Conservation (phyloP, 2,329 filamentous ascomycete species). For the Stachybotrys chlorohalonatus region DNA sequence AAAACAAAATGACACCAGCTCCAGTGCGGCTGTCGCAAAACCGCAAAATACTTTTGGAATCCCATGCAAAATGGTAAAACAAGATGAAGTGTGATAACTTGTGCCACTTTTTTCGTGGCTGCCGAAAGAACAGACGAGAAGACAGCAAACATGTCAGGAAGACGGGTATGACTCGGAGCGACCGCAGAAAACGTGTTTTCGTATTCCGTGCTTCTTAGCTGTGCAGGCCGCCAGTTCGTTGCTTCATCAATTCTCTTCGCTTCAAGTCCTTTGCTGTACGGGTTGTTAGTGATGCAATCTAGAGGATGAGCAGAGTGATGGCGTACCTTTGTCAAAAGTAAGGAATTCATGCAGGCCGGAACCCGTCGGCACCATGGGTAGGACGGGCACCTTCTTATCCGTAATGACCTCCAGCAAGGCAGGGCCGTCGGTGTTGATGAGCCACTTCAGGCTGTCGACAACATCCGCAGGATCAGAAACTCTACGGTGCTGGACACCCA, state of each 20-base stretch:
- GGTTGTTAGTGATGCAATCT: not conserved
- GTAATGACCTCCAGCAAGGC: constrained; percentile 87
- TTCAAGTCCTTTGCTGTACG: constrained; percentile 55
- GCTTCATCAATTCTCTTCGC: constrained; percentile 56
- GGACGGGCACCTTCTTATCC: constrained; percentile 86
- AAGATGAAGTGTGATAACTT: not conserved
- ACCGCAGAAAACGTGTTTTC: not conserved
- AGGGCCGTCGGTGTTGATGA: constrained; percentile 84
- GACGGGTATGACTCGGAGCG: not conserved
- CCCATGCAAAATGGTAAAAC: not conserved
- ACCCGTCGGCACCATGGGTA: constrained; percentile 93
- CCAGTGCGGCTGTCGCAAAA: too few species aligned
- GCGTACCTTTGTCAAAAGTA: constrained; percentile 22
- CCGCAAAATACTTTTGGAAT: too few species aligned
- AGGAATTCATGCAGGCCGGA: constrained; percentile 87
- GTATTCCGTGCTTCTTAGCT: constrained; percentile 2
- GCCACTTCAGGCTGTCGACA: constrained; percentile 71
- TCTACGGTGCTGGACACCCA: constrained; percentile 71
- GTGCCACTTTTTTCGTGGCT: not conserved
- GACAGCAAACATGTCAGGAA: not conserved
- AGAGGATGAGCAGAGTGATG: not conserved
- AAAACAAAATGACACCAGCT: too few species aligned
- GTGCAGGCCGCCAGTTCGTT: constrained; percentile 48
- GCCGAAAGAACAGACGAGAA: not conserved
- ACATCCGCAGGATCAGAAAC: constrained; percentile 69